Evolutionary conservation across 495 filamentous ascomycete species (phyloP), one percentile per base, ranked within the genome.

Genomic region (Xylaria scruposa): DNA sequence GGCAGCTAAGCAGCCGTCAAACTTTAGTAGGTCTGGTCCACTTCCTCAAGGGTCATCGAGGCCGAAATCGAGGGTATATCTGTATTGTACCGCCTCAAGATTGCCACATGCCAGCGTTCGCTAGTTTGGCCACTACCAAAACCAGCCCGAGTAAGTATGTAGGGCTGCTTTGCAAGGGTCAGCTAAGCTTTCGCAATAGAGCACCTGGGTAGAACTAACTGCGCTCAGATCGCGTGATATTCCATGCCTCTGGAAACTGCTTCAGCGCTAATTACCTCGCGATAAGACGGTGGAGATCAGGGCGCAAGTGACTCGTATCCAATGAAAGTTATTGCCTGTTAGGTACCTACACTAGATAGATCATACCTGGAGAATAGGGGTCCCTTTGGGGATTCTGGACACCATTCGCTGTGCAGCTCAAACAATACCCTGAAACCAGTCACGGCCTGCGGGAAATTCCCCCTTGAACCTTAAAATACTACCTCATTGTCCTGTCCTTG

Each of bases 341-440:
- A 17, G 17, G 31, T n/a, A n/a, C n/a, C n/a, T n/a, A n/a, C n/a
- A n/a, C n/a, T n/a, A 59, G 54, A 2, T 36, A 17, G 51, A 26
- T 29, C 5, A 62, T 15, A 49, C n/a, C n/a, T n/a, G 49, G 46
- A 67, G 49, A 31, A 67, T 67, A 56, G 49, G 65, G 65, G 65
- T 44, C 65, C 17, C 21, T 40, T 40, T 9, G 12, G 26, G 21
- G 36, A 44, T 21, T 46, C 65, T 67, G 49, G 49, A 67, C 36
- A 26, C 65, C 49, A 56, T 29, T 56, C 64, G 40, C 29, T 24
- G 19, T 47, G 53, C 64, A 67, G 31, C 46, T 67, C 65, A 67
- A 67, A 67, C 65, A 33, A 24, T 4, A 56, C 17, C 26, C 49
- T 67, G 65, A 67, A 67, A 67, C 65, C 10, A n/a, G 63, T 36